Evolutionary conservation across 306 rosid genomes (phyloP).

Genomic region (Cyclanthera cordifolia): DNA sequence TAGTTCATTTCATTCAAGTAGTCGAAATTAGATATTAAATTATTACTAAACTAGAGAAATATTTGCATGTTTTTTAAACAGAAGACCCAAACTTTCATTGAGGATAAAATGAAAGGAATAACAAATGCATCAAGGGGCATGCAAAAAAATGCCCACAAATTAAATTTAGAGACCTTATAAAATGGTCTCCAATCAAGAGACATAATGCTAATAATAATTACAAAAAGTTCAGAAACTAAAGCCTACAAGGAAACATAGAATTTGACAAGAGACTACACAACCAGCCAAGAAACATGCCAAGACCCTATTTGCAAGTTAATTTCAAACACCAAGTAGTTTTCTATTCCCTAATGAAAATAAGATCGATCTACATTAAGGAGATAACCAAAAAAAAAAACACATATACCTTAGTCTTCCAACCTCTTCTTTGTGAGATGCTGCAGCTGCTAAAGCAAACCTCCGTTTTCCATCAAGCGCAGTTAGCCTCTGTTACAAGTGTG

Average conservation of each 20-base stretch:
- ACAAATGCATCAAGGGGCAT: background rate
- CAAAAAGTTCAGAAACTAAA: too few relatives aligned
- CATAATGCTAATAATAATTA: too few relatives aligned
- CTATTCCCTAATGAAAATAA: background rate
- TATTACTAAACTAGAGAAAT: background rate
- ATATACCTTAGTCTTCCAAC: constrained; percentile 73
- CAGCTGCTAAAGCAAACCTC: constrained; percentile 96
- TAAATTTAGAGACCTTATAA: too few relatives aligned
- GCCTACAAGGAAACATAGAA: too few relatives aligned
- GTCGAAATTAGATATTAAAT: background rate
- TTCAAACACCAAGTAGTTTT: too few relatives aligned
- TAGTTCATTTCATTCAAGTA: background rate
- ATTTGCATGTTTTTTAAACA: background rate
- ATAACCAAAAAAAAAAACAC: background rate
- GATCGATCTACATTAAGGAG: constrained; percentile 1
- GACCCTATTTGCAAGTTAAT: background rate
- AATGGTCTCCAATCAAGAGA: too few relatives aligned
- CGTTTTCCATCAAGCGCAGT: constrained; percentile 92
- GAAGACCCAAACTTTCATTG: background rate
- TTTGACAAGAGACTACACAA: too few relatives aligned
- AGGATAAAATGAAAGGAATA: background rate
- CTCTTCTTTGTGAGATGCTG: constrained; percentile 86
- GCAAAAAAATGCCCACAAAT: too few relatives aligned
- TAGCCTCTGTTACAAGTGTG: constrained; percentile 48
- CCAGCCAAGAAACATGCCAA: too few relatives aligned